Evolutionary conservation across 257 asterid species (phyloP).

Genomic region (Solanum corneliomulleri): DNA sequence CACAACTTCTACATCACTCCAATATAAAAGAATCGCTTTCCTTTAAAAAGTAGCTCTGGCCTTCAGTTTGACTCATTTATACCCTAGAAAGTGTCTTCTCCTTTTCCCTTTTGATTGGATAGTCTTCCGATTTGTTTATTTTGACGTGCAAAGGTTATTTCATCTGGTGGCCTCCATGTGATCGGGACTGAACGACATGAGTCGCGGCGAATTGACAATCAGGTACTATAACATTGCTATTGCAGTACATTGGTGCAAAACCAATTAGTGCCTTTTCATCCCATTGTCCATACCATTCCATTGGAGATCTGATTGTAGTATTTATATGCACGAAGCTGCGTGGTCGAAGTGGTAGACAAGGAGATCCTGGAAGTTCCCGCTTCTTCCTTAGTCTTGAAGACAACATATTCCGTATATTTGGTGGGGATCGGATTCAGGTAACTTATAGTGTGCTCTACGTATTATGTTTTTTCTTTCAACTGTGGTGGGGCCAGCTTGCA

Average conservation of each 20-base stretch:
- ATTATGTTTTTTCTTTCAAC: background rate
- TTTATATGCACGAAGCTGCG: constrained; percentile 48
- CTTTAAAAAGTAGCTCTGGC: background rate
- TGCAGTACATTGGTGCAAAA: background rate
- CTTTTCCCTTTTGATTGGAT: background rate
- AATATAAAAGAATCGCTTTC: background rate
- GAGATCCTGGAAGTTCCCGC: constrained; percentile 99
- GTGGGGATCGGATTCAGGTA: constrained; percentile 98
- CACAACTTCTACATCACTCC: background rate
- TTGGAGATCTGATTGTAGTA: background rate
- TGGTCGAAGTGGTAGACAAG: constrained; percentile 99
- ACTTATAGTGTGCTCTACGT: background rate
- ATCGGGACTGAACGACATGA: constrained; percentile 98
- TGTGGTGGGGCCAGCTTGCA: background rate
- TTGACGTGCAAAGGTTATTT: constrained; percentile 47
- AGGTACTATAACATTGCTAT: constrained; percentile 28
- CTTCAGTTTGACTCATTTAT: background rate
- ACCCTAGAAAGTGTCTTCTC: background rate
- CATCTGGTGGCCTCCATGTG: constrained; percentile 96
- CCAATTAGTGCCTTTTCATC: background rate
- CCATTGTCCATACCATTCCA: background rate
- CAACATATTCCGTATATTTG: constrained; percentile 92
- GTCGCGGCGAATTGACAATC: constrained; percentile 98
- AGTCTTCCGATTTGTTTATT: background rate
- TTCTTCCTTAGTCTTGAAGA: constrained; percentile 98